Percentiles rank a stretch among this genome's conserved stretches.
phyloP scores from a whole-genome alignment of 169 alveolate species.

The Ichthyophthirius multifiliis region DNA sequence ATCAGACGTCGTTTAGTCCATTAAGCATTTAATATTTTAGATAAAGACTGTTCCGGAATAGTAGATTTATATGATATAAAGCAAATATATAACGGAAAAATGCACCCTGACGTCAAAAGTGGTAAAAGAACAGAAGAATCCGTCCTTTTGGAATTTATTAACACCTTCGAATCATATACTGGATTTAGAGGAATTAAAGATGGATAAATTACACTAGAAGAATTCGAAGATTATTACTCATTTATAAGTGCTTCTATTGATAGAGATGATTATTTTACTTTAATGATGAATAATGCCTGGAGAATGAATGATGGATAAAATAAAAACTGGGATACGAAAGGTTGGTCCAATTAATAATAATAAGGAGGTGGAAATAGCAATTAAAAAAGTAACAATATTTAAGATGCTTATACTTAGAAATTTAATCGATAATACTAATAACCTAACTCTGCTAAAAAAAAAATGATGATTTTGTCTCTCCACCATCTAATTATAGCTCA shows the following conservation, averaged over 20 bases:
- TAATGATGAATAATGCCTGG: conserved; percentile 40
- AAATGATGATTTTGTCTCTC: too few species aligned
- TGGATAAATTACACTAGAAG: conserved; percentile 47
- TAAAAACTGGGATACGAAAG: conserved; percentile 1
- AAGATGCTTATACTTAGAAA: too few species aligned
- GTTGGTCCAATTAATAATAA: too few species aligned
- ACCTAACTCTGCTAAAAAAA: too few species aligned
- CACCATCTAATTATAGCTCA: too few species aligned
- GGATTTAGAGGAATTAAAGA: conserved; percentile 2
- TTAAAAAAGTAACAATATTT: too few species aligned
- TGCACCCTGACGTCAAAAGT: conserved; percentile 70
- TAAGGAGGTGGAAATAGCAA: too few species aligned
- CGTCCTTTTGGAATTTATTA: conserved; percentile 71
- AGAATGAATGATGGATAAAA: conserved; percentile 7
- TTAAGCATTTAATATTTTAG: conserved; percentile 62
- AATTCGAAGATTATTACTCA: conserved; percentile 67
- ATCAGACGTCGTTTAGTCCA: conserved; percentile 61
- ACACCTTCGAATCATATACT: conserved; percentile 54
- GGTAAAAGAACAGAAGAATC: conserved; percentile 78
- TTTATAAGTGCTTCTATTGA: conserved; percentile 60
- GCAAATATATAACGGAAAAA: conserved; percentile 67
- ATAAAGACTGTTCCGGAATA: conserved; percentile 58
- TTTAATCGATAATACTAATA: too few species aligned
- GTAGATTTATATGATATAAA: conserved; percentile 57
- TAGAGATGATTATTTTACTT: conserved; percentile 53